Conservation (phyloP, 73 alveolate genomes). For the Stentor coeruleus region DNA sequence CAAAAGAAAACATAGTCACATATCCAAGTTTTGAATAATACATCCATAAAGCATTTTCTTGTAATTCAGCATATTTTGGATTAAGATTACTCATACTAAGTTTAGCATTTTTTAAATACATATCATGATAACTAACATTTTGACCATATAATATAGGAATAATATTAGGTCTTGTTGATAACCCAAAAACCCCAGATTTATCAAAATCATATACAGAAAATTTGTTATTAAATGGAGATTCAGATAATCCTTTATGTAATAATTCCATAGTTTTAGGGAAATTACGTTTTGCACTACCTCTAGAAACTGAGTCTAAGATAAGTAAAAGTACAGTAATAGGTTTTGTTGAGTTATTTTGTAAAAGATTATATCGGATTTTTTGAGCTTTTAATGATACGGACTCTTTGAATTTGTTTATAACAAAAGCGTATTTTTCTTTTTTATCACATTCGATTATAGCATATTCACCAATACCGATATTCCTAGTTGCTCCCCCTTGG, state of each 20-base stretch:
- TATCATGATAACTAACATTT: not conserved
- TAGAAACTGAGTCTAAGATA: slow-evolving; percentile 9
- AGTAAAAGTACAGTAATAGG: slow-evolving; percentile 1
- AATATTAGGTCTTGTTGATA: not conserved
- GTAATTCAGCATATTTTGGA: not conserved
- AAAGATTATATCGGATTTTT: not conserved
- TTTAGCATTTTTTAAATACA: not conserved
- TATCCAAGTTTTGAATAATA: not conserved
- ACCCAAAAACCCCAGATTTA: not conserved
- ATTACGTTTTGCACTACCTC: not conserved
- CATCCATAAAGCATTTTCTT: not conserved
- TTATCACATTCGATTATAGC: no score
- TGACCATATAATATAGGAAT: not conserved
- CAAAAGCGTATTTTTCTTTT: no score
- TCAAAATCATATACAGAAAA: not conserved
- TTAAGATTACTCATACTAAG: not conserved
- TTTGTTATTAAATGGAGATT: not conserved
- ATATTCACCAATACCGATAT: no score
- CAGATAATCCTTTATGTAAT: not conserved
- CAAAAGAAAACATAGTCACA: not conserved
- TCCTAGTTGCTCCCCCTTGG: no score
- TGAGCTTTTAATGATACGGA: no score
- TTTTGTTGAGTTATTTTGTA: not conserved
- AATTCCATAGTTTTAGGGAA: not conserved
- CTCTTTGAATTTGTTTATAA: no score